Evolutionary conservation across 108 stramenopile species (phyloP).

Genomic region (Aurantiochytrium sp.): DNA sequence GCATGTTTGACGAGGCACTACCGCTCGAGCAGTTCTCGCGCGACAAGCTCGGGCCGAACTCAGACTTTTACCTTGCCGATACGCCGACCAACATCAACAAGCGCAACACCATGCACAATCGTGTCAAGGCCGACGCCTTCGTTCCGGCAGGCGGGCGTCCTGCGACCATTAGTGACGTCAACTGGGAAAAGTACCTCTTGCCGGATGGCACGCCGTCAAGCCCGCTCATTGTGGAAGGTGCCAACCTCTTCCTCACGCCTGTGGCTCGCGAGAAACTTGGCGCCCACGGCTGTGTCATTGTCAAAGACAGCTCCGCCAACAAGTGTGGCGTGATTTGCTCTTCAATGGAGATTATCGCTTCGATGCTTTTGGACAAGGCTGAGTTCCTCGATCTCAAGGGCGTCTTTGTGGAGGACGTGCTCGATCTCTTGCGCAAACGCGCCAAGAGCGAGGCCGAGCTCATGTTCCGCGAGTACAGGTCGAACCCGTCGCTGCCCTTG

Average conservation of each 20-base stretch:
- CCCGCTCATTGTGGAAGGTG: conserved; percentile 88
- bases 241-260: conserved; percentile 83
- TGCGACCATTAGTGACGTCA: conserved; percentile 79
- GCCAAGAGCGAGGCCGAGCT: conserved; percentile 86
- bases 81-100: conserved; percentile 78
- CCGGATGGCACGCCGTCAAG: conserved; percentile 71
- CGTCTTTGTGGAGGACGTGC: conserved; percentile 80
- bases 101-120: conserved; percentile 93
- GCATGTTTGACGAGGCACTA: conserved; percentile 65
- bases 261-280: conserved; percentile 81
- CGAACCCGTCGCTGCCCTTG: neutral
- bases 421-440: conserved; percentile 68
- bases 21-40: conserved; percentile 69
- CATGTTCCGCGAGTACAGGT: conserved; percentile 86
- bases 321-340: conserved; percentile 95
- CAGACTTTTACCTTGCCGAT: conserved; percentile 62
- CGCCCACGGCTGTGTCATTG: conserved; percentile 84
- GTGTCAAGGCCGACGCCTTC: conserved; percentile 86
- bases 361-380: conserved; percentile 80
- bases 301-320: conserved; percentile 97
- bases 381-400: conserved; percentile 86
- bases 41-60: conserved; percentile 61
- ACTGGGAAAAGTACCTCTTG: conserved; percentile 72
- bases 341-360: conserved; percentile 86
- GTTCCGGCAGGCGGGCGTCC: conserved; percentile 93